A percentile compares a stretch with the other conserved stretches of the same genome.
Conservation (phyloP, 768 basidiomycete genomes). For the Naganishia onofrii region DNA sequence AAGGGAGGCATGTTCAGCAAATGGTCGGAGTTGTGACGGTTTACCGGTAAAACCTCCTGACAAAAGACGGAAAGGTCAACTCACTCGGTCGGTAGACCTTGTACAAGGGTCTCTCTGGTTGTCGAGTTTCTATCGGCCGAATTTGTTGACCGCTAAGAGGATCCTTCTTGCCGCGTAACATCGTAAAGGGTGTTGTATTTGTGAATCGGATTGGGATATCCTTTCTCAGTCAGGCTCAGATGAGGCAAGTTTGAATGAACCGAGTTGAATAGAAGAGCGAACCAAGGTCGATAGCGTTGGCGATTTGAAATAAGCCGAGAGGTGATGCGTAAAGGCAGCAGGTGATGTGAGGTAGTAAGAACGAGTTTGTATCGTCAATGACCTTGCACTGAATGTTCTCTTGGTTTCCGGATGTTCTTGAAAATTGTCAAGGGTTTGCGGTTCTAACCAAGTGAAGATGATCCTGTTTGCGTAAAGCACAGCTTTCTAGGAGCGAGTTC, state of each 20-base stretch:
- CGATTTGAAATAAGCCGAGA: background rate
- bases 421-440: background rate
- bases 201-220: background rate
- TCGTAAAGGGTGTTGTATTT: background rate
- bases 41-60: background rate
- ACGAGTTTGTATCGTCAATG: background rate
- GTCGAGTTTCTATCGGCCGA: slow-evolving; percentile 13
- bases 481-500: slow-evolving; percentile 1
- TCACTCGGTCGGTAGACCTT: slow-evolving; percentile 32
- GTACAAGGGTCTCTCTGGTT: slow-evolving; percentile 24
- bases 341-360: background rate
- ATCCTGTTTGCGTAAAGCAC: slow-evolving; percentile 17
- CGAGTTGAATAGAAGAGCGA: background rate
- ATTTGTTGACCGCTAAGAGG: slow-evolving; percentile 17
- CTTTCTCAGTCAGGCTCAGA: background rate
- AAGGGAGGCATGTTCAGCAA: slow-evolving; percentile 16
- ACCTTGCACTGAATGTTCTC: slow-evolving; percentile 4
- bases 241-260: background rate
- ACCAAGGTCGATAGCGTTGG: background rate
- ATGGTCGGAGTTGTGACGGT: no score
- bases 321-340: background rate
- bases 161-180: slow-evolving; percentile 14
- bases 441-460: background rate
- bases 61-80: background rate
- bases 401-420: background rate